These are phyloP conservation scores for Populus deltoides DNA, from an alignment of 345 rosid genomes.

Conservation along the genomic window DNA sequence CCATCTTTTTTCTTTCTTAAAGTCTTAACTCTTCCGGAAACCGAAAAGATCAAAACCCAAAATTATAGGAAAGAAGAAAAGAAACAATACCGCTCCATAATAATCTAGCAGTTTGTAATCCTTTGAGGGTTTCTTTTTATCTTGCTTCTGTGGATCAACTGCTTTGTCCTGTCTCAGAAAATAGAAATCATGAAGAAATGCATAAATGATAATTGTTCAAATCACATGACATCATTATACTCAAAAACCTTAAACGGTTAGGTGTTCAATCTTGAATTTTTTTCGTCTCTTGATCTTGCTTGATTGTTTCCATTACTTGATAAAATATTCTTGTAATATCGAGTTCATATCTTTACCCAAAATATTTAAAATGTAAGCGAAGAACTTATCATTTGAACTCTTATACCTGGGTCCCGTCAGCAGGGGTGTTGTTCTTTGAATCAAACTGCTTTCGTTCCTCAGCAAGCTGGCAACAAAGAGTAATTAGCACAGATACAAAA, in stretches of 20 bases:
- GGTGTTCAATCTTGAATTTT: too few species aligned
- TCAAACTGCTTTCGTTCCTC: neutral
- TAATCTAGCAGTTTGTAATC: neutral
- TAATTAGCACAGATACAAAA: neutral
- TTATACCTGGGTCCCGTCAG: too few species aligned
- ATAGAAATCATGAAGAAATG: neutral
- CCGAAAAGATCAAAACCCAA: neutral
- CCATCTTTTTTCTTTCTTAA: too few species aligned
- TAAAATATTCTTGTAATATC: too few species aligned
- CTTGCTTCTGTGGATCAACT: neutral
- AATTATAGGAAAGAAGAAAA: neutral
- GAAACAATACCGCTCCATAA: neutral
- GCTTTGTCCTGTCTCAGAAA: neutral
- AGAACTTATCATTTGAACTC: too few species aligned
- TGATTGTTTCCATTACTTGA: too few species aligned
- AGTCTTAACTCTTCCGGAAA: too few species aligned
- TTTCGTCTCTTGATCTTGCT: too few species aligned
- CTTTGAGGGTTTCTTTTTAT: neutral
- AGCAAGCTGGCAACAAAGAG: neutral
- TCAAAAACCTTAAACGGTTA: neutral
- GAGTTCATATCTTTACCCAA: too few species aligned
- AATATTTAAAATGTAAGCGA: too few species aligned
- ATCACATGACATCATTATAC: too few species aligned
- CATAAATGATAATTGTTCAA: too few species aligned
- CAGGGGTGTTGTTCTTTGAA: neutral